Evolutionary conservation across 78 protist genomes (phyloP).

Genomic region (Reticulomyxa filosa): DNA sequence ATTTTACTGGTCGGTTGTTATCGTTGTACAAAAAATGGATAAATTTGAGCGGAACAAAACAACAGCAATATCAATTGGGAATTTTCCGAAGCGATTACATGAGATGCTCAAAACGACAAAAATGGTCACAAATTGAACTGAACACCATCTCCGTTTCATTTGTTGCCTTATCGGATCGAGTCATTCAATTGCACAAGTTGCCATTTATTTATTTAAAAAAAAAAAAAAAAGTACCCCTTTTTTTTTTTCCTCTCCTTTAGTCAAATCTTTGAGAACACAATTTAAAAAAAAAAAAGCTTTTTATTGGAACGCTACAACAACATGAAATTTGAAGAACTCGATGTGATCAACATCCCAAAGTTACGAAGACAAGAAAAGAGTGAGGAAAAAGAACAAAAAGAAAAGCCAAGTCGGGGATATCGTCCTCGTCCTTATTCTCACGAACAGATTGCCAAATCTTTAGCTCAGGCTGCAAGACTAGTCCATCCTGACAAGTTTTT

Average conservation of each 20-base stretch:
- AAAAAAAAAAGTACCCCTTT: too few species aligned
- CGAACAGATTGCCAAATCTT: too few species aligned
- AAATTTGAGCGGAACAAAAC: not conserved
- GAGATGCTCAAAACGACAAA: too few species aligned
- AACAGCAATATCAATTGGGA: slow-evolving; percentile 32
- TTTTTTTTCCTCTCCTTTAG: not conserved
- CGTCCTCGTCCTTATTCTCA: not conserved
- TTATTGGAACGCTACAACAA: too few species aligned
- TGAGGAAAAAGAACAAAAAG: too few species aligned
- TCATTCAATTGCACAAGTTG: slow-evolving; percentile 28
- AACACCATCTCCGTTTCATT: slow-evolving; percentile 72
- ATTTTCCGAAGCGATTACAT: slow-evolving; percentile 70
- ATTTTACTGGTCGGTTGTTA: slow-evolving; percentile 28
- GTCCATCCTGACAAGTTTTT: slow-evolving; percentile 19
- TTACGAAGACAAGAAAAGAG: too few species aligned
- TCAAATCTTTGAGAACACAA: not conserved
- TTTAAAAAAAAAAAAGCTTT: too few species aligned
- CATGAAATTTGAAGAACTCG: too few species aligned
- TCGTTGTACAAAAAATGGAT: slow-evolving; percentile 15
- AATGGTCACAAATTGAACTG: slow-evolving; percentile 79
- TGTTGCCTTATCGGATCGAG: slow-evolving; percentile 21
- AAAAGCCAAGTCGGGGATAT: not conserved
- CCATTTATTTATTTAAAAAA: not conserved
- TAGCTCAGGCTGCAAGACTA: slow-evolving; percentile 7
- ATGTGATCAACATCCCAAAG: too few species aligned